A percentile compares a stretch with the other conserved stretches of the same genome.
Evolutionary conservation across 768 basidiomycete genomes (phyloP).

Genomic region (Mycena metata): DNA sequence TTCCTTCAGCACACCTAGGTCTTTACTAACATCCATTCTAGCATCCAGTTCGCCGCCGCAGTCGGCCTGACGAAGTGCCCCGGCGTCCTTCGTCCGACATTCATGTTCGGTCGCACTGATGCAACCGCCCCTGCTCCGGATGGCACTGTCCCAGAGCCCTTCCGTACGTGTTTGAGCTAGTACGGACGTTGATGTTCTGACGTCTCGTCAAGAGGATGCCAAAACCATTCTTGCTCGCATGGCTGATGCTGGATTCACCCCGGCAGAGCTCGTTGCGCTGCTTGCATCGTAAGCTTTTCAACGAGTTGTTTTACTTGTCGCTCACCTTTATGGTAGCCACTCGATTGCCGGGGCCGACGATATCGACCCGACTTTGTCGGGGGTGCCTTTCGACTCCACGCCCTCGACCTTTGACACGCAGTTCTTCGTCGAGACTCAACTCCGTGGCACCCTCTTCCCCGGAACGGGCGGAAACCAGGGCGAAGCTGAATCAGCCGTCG

Average conservation of each 20-base stretch:
- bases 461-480: constrained; percentile 32
- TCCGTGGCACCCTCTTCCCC: constrained; percentile 39
- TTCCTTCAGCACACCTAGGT: not conserved
- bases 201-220: constrained; percentile 32
- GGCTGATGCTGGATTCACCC: constrained; percentile 43
- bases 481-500: constrained; percentile 29
- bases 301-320: not conserved
- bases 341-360: constrained; percentile 20
- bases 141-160: constrained; percentile 45
- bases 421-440: constrained; percentile 41
- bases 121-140: constrained; percentile 39
- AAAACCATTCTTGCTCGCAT: constrained; percentile 43
- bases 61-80: constrained; percentile 48
- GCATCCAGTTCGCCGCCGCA: constrained; percentile 49
- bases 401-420: constrained; percentile 41
- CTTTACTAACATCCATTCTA: not conserved
- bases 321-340: constrained; percentile 7
- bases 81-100: constrained; percentile 46
- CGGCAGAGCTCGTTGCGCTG: constrained; percentile 44
- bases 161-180: constrained; percentile 17
- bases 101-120: constrained; percentile 48
- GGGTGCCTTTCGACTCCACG: constrained; percentile 41
- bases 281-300: constrained; percentile 41
- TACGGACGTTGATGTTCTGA: constrained; percentile 8
- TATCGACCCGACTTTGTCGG: constrained; percentile 13